Evolutionary conservation across 176 grass and related monocot genomes (phyloP).

Genomic region (Saccharum spontaneum): DNA sequence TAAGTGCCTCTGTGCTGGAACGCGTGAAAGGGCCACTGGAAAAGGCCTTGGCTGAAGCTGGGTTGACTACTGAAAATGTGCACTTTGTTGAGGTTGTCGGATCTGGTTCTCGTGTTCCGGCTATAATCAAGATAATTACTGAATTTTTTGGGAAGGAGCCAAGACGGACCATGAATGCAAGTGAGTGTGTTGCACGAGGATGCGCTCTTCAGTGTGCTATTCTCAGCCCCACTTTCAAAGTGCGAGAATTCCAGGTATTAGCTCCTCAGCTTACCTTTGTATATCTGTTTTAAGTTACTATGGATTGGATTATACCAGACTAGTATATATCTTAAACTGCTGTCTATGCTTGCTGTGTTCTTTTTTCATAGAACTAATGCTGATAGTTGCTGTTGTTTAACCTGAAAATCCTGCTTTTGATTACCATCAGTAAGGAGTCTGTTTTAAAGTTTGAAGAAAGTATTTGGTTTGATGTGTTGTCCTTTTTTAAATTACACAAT

Average conservation of each 20-base stretch:
- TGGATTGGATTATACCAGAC: not conserved
- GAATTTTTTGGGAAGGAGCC: slow-evolving; percentile 83
- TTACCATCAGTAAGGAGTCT: too few relatives aligned
- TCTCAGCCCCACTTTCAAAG: slow-evolving; percentile 95
- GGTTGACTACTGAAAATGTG: slow-evolving; percentile 32
- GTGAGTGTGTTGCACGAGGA: slow-evolving; percentile 82
- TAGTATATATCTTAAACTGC: not conserved
- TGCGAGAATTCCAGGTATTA: slow-evolving; percentile 90
- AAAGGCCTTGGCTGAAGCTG: slow-evolving; percentile 56
- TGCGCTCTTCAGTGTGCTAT: slow-evolving; percentile 92
- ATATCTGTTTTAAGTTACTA: not conserved
- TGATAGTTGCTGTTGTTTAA: too few relatives aligned
- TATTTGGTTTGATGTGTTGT: too few relatives aligned
- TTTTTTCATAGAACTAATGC: too few relatives aligned
- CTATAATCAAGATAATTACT: slow-evolving; percentile 69
- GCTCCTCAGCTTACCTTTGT: not conserved
- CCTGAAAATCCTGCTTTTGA: too few relatives aligned
- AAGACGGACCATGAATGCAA: slow-evolving; percentile 89
- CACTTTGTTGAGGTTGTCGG: slow-evolving; percentile 70
- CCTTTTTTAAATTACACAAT: too few relatives aligned
- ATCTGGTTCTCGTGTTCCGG: slow-evolving; percentile 73
- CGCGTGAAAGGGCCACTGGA: slow-evolving; percentile 64
- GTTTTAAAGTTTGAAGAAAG: too few relatives aligned
- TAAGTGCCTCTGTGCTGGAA: slow-evolving; percentile 51
- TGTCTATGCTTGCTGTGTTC: too few relatives aligned